Evolutionary conservation across 1,284 basidiomycete species (phyloP), one percentile per base, ranked within the genome.

Genomic region (Cryptococcus jaspeensis): DNA sequence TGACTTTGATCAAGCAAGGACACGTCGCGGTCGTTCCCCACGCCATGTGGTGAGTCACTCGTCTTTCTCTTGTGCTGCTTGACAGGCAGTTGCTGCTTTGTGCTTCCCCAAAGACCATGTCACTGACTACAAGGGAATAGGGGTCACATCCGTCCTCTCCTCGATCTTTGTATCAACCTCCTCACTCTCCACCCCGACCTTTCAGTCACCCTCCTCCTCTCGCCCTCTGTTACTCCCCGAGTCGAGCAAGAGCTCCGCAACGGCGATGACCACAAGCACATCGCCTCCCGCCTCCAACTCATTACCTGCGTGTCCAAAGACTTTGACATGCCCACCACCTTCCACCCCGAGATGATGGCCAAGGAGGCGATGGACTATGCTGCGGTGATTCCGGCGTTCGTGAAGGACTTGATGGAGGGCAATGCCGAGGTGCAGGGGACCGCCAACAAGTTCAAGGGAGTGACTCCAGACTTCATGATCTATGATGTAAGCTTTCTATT

Each of bases 401-500:
- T 63, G n/a, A 40, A 49, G 37, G 47, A 11, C 16, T 22, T 61
- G 9, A 51, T 59, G 28, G 41, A 41, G 13, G 40, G 40, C 28
- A 28, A 44, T 45, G 41, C 44, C 25, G 53, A 39, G 22, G 22
- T 40, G 12, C 51, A 36, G 13, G 44, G 45, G 16, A 18, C 45
- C 5, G 25, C 36, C 11, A 68, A 66, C 55, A 64, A 54, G 43
- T 66, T 63, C 28, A 40, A 52, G 36, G 55, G 44, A 16, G 41
- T 61, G 12, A 16, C 37, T 8, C 61, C 62, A 0, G 54, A 44
- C 35, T 58, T 61, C 39, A 22, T 61, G 28, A 52, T 68, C 8
- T 64, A 37, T 35, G 62, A 66, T 47, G 66, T 66, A 46, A 61
- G 66, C 63, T n/a, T n/a, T n/a, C n/a, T n/a, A n/a, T n/a, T n/a